phyloP scores from a whole-genome alignment of 2,329 filamentous ascomycete genomes.

The Blastomyces gilchristii region DNA sequence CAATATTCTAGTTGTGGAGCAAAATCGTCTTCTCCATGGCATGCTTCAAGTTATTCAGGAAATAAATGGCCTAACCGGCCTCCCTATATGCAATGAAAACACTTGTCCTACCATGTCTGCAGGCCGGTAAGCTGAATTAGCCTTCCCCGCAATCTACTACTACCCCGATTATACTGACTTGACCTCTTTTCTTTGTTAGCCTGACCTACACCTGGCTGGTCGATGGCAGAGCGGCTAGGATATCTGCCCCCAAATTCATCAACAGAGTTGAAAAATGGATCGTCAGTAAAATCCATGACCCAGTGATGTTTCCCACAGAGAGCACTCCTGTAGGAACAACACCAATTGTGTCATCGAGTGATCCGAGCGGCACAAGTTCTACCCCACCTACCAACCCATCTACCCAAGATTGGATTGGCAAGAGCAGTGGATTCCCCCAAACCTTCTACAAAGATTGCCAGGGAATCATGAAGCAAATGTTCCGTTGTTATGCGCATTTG shows the following conservation, averaged over 20 bases:
- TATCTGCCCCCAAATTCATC: constrained; percentile 88
- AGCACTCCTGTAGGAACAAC: constrained; percentile 49
- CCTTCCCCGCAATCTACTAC: background rate
- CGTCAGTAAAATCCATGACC: constrained; percentile 86
- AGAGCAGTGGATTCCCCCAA: constrained; percentile 82
- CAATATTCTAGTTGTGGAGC: constrained; percentile 62
- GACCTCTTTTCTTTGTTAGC: constrained; percentile 37
- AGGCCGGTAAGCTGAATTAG: constrained; percentile 58
- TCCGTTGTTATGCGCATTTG: constrained; percentile 93
- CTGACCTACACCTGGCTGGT: constrained; percentile 97
- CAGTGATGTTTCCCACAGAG: constrained; percentile 81
- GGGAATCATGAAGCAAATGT: constrained; percentile 95
- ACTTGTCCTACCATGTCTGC: constrained; percentile 90
- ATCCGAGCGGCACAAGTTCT: constrained; percentile 43
- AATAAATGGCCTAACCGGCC: constrained; percentile 63
- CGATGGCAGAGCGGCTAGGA: constrained; percentile 75
- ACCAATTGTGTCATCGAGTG: constrained; percentile 42
- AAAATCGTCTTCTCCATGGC: constrained; percentile 78
- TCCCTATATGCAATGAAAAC: constrained; percentile 70
- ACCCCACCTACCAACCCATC: constrained; percentile 30
- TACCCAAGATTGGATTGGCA: constrained; percentile 69
- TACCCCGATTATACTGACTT: background rate
- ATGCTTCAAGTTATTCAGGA: constrained; percentile 85
- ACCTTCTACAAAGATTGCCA: constrained; percentile 86
- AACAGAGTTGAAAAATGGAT: constrained; percentile 96